Percentiles rank a stretch among this genome's conserved stretches.
These are phyloP conservation scores for Cercospora zeina DNA, from an alignment of 2,329 filamentous ascomycete species.

Conservation along the genomic window DNA sequence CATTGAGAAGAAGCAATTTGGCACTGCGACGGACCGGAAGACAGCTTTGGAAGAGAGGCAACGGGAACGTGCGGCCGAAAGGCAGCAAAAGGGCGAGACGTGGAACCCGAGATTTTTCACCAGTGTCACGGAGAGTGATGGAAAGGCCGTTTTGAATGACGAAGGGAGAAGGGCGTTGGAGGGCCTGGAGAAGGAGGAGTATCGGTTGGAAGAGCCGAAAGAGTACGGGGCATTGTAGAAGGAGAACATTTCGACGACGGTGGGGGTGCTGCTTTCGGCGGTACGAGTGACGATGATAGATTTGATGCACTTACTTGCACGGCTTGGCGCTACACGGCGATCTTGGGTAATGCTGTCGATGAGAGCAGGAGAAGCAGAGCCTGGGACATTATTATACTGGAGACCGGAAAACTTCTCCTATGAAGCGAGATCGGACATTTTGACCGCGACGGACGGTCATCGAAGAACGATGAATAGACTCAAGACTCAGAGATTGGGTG, in stretches of 20 bases:
- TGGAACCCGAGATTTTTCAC: slow-evolving; percentile 92
- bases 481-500: neutral
- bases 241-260: neutral
- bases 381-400: neutral
- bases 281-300: neutral
- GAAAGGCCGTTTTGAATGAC: slow-evolving; percentile 62
- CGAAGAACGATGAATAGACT: neutral
- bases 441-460: neutral
- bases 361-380: too few species aligned
- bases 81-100: slow-evolving; percentile 66
- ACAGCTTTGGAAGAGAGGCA: slow-evolving; percentile 89
- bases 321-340: neutral
- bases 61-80: slow-evolving; percentile 76
- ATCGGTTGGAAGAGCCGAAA: slow-evolving; percentile 49
- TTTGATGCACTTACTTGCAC: neutral
- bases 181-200: slow-evolving; percentile 56
- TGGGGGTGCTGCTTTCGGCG: neutral
- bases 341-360: neutral
- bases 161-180: slow-evolving; percentile 61
- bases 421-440: neutral
- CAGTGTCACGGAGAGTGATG: slow-evolving; percentile 58
- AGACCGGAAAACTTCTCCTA: neutral
- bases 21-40: slow-evolving; percentile 81
- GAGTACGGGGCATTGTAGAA: slow-evolving; percentile 42
- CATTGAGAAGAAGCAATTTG: slow-evolving; percentile 79